phyloP scores from a whole-genome alignment of 1,284 basidiomycete genomes.

The Wolfiporia cocos region DNA sequence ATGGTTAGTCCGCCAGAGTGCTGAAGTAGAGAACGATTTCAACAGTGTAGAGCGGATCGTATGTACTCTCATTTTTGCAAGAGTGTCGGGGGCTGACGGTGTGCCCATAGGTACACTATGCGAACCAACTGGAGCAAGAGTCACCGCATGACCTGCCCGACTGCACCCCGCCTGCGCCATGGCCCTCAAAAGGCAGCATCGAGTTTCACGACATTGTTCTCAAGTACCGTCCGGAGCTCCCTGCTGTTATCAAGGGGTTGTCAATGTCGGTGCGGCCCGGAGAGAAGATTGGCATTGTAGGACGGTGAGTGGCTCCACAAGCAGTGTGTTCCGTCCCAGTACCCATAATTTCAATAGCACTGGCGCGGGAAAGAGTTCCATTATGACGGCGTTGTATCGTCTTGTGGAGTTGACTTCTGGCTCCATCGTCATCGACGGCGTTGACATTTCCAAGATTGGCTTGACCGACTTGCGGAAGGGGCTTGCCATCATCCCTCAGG shows the following conservation, averaged over 20 bases:
- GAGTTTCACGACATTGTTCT: slow-evolving; percentile 59
- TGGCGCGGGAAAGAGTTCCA: slow-evolving; percentile 72
- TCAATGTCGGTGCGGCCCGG: slow-evolving; percentile 63
- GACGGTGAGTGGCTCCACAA: slow-evolving; percentile 33
- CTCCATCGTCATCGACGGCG: slow-evolving; percentile 56
- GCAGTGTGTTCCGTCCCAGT: neutral
- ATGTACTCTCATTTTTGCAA: slow-evolving; percentile 1
- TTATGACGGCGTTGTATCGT: slow-evolving; percentile 39
- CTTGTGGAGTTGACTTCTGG: slow-evolving; percentile 60
- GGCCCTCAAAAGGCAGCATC: slow-evolving; percentile 64
- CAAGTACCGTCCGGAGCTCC: slow-evolving; percentile 68
- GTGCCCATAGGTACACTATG: slow-evolving; percentile 53
- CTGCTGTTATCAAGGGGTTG: slow-evolving; percentile 62
- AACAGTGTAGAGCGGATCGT: slow-evolving; percentile 81
- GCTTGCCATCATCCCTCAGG: slow-evolving; percentile 87
- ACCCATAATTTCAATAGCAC: slow-evolving; percentile 34
- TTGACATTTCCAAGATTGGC: slow-evolving; percentile 65
- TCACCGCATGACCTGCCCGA: slow-evolving; percentile 62
- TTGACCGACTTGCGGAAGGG: slow-evolving; percentile 56
- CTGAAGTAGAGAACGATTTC: slow-evolving; percentile 90
- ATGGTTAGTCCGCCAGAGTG: slow-evolving; percentile 79
- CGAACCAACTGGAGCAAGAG: slow-evolving; percentile 73
- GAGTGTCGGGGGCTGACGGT: neutral
- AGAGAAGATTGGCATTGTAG: slow-evolving; percentile 89
- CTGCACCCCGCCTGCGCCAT: slow-evolving; percentile 49